Conservation (phyloP, 495 filamentous ascomycete genomes). For the Penicillium bovifimosum region DNA sequence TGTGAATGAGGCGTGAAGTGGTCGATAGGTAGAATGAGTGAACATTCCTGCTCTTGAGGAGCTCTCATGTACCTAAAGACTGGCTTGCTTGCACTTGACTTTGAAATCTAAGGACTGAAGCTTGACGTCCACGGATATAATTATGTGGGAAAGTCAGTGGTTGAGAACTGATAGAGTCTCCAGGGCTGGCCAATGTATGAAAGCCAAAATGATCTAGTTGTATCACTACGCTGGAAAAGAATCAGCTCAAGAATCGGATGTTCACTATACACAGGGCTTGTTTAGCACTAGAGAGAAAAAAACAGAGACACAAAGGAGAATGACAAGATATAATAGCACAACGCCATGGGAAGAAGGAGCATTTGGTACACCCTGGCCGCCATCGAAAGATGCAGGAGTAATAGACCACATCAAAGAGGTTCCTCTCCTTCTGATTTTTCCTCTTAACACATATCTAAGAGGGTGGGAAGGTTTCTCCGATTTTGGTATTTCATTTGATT, state of each 20-base stretch:
- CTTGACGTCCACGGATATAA: too few relatives aligned
- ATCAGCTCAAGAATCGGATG: conserved; percentile 19
- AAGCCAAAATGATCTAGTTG: too few relatives aligned
- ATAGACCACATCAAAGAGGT: conserved; percentile 12
- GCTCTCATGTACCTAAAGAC: too few relatives aligned
- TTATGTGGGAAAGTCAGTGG: too few relatives aligned
- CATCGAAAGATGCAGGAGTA: conserved; percentile 17
- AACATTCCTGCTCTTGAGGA: too few relatives aligned
- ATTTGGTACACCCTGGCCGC: conserved; percentile 27
- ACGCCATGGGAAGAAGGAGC: conserved; percentile 30
- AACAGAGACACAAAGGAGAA: conserved; percentile 23
- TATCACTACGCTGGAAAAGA: background rate
- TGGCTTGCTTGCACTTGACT: too few relatives aligned
- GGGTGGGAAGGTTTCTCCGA: conserved; percentile 19
- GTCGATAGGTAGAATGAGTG: too few relatives aligned
- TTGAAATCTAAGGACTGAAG: too few relatives aligned
- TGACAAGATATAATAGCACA: conserved; percentile 29
- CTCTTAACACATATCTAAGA: conserved; percentile 19
- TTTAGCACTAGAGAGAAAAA: conserved; percentile 16
- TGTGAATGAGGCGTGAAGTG: too few relatives aligned
- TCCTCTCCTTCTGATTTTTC: conserved; percentile 14
- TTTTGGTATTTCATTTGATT: conserved; percentile 23
- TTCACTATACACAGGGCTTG: conserved; percentile 34
- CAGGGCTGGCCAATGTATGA: too few relatives aligned
- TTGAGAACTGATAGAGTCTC: too few relatives aligned